Evolutionary conservation across 2,329 filamentous ascomycete genomes (phyloP).

Genomic region (Gnomoniopsis sp.): DNA sequence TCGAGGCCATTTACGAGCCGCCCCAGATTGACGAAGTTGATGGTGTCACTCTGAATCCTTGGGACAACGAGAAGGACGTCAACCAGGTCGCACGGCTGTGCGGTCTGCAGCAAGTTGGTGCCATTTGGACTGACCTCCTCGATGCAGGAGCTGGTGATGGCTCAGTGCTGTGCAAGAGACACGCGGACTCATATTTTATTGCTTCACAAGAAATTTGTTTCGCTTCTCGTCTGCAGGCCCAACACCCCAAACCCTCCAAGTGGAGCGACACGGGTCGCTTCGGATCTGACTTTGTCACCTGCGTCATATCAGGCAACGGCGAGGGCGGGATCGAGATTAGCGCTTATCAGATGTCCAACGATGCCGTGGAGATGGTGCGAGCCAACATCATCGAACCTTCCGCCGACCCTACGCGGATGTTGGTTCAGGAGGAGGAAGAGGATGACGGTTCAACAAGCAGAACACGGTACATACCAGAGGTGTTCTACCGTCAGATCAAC

Average conservation of each 20-base stretch:
- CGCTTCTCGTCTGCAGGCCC: conserved; percentile 80
- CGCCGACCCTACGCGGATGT: conserved; percentile 88
- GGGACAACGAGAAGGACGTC: conserved; percentile 80
- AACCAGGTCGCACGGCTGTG: conserved; percentile 78
- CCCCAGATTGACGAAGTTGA: conserved; percentile 88
- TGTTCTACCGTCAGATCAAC: conserved; percentile 94
- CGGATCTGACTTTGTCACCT: conserved; percentile 96
- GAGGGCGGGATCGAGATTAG: conserved; percentile 84
- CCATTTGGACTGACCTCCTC: conserved; percentile 91
- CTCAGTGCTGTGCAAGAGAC: conserved; percentile 88
- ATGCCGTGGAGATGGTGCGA: conserved; percentile 93
- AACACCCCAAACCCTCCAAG: conserved; percentile 85
- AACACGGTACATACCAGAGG: conserved; percentile 90
- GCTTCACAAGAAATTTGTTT: conserved; percentile 91
- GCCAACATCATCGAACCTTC: conserved; percentile 95
- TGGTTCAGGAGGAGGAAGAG: conserved; percentile 89
- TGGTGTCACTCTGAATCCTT: conserved; percentile 79
- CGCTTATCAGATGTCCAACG: conserved; percentile 91
- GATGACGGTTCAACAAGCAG: conserved; percentile 66
- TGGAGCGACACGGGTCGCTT: conserved; percentile 96
- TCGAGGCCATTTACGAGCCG: conserved; percentile 95
- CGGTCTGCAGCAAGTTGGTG: conserved; percentile 82
- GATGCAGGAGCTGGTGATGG: conserved; percentile 80
- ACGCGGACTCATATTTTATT: conserved; percentile 91
- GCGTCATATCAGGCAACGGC: conserved; percentile 90